phyloP scores from a whole-genome alignment of 495 filamentous ascomycete species.

The Aspergillus coremiiformis region DNA sequence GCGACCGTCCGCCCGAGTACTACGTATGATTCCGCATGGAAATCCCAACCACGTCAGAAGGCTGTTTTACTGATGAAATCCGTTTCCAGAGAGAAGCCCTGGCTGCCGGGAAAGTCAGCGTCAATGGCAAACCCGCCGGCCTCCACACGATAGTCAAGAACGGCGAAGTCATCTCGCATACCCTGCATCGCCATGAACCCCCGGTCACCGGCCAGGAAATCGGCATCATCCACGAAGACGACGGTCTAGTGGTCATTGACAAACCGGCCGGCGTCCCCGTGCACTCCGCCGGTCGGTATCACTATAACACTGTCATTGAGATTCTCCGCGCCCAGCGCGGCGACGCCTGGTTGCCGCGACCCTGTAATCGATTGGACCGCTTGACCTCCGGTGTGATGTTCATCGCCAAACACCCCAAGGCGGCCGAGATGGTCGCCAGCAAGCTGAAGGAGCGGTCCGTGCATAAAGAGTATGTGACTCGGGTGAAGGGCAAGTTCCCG shows the following conservation, averaged over 20 bases:
- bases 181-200: conserved; percentile 91
- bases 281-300: conserved; percentile 89
- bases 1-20: conserved; percentile 79
- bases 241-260: conserved; percentile 88
- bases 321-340: conserved; percentile 78
- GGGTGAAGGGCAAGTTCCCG: conserved; percentile 87
- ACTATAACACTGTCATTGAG: conserved; percentile 88
- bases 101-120: conserved; percentile 59
- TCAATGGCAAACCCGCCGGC: conserved; percentile 61
- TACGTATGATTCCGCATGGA: conserved; percentile 49
- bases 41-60: neutral
- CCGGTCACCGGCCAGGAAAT: conserved; percentile 77
- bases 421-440: conserved; percentile 64
- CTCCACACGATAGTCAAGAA: conserved; percentile 59
- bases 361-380: conserved; percentile 90
- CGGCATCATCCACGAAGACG: conserved; percentile 78
- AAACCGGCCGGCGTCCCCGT: conserved; percentile 94
- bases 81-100: conserved; percentile 72
- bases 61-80: conserved; percentile 3
- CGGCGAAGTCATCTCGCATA: conserved; percentile 85
- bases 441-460: conserved; percentile 71
- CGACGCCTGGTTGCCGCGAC: conserved; percentile 62
- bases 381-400: conserved; percentile 97
- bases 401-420: conserved; percentile 73
- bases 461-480: conserved; percentile 87